These are phyloP conservation scores for Solanum pinnatisectum DNA, from an alignment of 257 asterid genomes.

Conservation along the genomic window DNA sequence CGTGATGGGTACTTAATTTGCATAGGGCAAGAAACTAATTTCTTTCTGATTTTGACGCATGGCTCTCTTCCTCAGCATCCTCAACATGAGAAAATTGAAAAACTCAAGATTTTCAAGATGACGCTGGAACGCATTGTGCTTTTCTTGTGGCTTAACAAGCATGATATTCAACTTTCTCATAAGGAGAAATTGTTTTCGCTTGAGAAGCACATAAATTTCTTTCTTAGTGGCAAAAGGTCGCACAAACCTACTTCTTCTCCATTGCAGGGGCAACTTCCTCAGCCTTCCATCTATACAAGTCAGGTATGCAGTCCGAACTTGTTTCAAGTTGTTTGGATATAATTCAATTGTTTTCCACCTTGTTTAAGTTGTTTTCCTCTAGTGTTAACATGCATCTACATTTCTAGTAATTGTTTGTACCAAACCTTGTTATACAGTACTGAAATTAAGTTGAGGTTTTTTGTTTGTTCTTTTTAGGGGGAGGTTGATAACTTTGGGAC, in stretches of 20 bases:
- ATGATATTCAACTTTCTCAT: slow-evolving; percentile 41
- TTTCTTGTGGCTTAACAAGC: slow-evolving; percentile 50
- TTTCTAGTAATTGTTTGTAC: too few relatives aligned
- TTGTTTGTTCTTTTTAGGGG: too few relatives aligned
- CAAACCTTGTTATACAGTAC: too few relatives aligned
- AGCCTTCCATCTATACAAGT: slow-evolving; percentile 27
- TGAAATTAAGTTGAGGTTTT: too few relatives aligned
- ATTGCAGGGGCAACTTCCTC: slow-evolving; percentile 64
- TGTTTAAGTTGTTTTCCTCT: neutral
- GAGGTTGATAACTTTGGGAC: neutral
- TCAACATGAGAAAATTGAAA: slow-evolving; percentile 60
- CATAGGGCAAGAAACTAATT: neutral
- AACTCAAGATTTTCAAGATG: slow-evolving; percentile 47
- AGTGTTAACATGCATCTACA: neutral
- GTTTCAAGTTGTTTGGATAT: neutral
- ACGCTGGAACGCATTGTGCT: slow-evolving; percentile 60
- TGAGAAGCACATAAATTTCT: slow-evolving; percentile 57
- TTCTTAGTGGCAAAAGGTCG: slow-evolving; percentile 55
- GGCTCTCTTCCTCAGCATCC: slow-evolving; percentile 66
- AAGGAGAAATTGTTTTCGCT: slow-evolving; percentile 52
- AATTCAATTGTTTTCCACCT: neutral
- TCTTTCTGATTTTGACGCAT: slow-evolving; percentile 36
- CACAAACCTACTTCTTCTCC: slow-evolving; percentile 40
- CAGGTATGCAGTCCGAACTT: neutral
- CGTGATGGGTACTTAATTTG: neutral